Evolutionary conservation across 208 protist species (phyloP), one percentile per base, ranked within the genome.

Genomic region (Crithidia acanthocephali): DNA sequence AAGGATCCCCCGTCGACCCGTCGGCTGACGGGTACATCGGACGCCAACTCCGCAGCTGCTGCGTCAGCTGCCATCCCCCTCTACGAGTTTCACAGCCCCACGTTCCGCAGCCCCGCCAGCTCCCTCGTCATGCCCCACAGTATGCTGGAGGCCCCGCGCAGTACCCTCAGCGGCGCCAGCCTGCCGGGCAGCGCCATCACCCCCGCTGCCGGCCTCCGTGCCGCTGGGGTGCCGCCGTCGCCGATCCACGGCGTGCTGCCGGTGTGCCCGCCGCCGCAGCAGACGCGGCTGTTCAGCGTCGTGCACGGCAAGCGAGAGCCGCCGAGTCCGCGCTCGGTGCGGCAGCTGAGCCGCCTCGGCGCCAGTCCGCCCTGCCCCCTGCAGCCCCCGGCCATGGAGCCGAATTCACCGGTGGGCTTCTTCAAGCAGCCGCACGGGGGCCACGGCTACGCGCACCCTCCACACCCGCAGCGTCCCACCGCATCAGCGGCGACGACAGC

Each of bases 201-300:
- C 7, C 52, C 57, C 18, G 20, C 59, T 4, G n/a, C 16, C 27
- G n/a, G 53, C 63, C 53, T 51, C 23, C 28, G 71, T 3, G 48
- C 55, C 8, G 32, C 45, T 28, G 50, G 27, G 0, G 56, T 71
- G 23, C 72, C 52, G n/a, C 65, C 65, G 2, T 68, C 62, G 32
- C 72, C 72, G 23, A 51, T 68, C 2, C 72, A 72, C 51, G 48
- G 52, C 23, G 58, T 66, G 30, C 51, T 72, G 59, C 58, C 72
- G n/a, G 27, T 47, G 55, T 50, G 51, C 27, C 72, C 59, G 2
- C 48, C 66, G 27, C 28, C 48, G 18, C 27, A 28, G 35, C 68
- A 47, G 65, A 44, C 72, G 35, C 84, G 86, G 16, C 72, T 95
- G 15, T 92, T 95, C 75, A 91, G 83, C 68, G 70, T 84, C 42